Evolutionary conservation across 805 yeast species (phyloP), one percentile per base, ranked within the genome.

Genomic region (Wickerhamiella galacta): DNA sequence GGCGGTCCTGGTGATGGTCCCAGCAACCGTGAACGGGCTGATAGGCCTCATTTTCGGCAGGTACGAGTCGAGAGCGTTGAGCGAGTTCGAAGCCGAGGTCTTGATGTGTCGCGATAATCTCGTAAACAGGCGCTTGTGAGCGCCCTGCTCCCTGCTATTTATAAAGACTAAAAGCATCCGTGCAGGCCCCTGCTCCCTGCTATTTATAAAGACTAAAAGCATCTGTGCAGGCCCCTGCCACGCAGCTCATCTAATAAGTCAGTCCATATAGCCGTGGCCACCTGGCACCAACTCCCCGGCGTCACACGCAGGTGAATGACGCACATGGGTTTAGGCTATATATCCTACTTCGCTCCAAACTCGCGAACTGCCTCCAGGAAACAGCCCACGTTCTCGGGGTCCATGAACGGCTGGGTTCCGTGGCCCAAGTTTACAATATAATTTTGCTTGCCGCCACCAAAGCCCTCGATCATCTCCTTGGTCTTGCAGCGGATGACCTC

Each of bases 351-450:
- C 22, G 22, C 6, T 9, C 28, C 28, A 6, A 78, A 54, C 47
- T 85, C 68, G 53, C 82, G 93, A 46, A 90, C 77, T 54, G 82
- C 95, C 55, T 81, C 61, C 50, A 90, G 62, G 60, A 90, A 90
- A 57, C 72, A 80, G 39, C 70, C 73, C 40, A 90, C 70, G 54
- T 77, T 77, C 42, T 79, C 93, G 8, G 96, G 94, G 42, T 81
- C 77, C 93, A 90, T 83, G 58, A 80, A 82, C 16, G 98, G 98
- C 53, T 83, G 95, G 16, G 98, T 90, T 12, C 98, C 98, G 48
- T 90, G 98, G 30, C 98, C 98, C 50, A 90, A 79, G 61, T 90
- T 90, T 46, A 87, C 75, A 44, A 90, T 87, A 59, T 90, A 90
- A 48, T 76, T 68, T 49, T 79, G 72, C 56, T 82, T 82, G 16